Evolutionary conservation across 2,329 filamentous ascomycete species (phyloP).

Genomic region (Penicillium vulpinum): DNA sequence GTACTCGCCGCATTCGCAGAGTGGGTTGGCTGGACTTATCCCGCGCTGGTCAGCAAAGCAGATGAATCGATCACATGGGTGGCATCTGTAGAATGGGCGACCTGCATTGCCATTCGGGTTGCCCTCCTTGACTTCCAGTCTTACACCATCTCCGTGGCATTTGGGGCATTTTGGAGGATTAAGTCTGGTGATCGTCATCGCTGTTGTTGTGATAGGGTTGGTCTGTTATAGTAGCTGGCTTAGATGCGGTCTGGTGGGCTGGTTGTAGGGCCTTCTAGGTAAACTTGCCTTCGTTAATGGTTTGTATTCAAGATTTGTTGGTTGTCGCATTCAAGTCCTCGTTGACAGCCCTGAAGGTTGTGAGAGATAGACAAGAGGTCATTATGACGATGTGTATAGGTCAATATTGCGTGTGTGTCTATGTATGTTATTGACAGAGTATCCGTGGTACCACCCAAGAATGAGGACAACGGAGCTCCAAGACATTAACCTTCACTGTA

Average conservation of each 20-base stretch:
- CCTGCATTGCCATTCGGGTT: background rate
- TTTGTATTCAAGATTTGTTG: background rate
- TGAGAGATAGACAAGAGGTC: background rate
- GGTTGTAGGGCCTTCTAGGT: background rate
- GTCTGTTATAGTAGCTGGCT: background rate
- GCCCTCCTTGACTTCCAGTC: background rate
- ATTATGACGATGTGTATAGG: background rate
- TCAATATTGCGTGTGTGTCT: background rate
- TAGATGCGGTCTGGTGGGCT: background rate
- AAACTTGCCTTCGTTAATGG: background rate
- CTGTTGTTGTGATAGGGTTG: background rate
- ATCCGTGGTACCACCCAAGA: background rate
- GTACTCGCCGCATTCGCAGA: conserved; percentile 4
- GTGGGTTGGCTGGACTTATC: conserved; percentile 1
- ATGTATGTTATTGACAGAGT: background rate
- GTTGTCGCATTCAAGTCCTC: background rate
- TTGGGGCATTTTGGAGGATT: background rate
- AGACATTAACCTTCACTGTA: too few species aligned
- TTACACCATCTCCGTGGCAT: background rate
- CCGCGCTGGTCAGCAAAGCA: conserved; percentile 10
- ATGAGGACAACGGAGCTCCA: background rate
- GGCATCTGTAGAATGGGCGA: conserved; percentile 4
- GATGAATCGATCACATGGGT: conserved; percentile 3
- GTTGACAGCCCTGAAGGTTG: too few species aligned
- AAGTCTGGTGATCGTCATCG: background rate